phyloP scores from a whole-genome alignment of 371 early-diverging fungal genomes.

The Conidiobolus incongruus region DNA sequence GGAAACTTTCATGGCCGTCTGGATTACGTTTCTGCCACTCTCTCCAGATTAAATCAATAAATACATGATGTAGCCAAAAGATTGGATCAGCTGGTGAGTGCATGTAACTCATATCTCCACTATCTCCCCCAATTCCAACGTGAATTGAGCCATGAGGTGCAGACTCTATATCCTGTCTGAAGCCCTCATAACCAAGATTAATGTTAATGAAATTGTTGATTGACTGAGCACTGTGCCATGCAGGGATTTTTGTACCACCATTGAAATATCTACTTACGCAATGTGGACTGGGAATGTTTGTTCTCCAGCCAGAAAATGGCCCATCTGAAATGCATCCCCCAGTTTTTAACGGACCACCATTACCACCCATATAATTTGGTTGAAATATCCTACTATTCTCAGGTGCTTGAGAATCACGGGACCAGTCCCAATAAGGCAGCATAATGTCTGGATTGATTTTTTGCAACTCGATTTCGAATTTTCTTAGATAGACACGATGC shows the following conservation, averaged over 20 bases:
- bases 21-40: conserved; percentile 12
- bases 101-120: conserved; percentile 13
- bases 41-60: conserved; percentile 24
- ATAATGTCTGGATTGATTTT: conserved; percentile 13
- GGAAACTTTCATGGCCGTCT: background rate
- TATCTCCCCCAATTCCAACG: conserved; percentile 16
- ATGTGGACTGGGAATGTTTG: conserved; percentile 5
- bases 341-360: conserved; percentile 4
- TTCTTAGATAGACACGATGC: conserved; percentile 13
- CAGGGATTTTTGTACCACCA: conserved; percentile 7
- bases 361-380: conserved; percentile 7
- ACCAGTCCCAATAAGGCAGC: conserved; percentile 32
- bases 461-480: conserved; percentile 12
- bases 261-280: conserved; percentile 10
- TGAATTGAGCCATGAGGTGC: conserved; percentile 22
- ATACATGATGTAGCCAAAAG: too few relatives aligned
- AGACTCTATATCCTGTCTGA: conserved; percentile 14
- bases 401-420: conserved; percentile 7
- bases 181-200: conserved; percentile 10
- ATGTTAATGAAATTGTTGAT: conserved; percentile 8
- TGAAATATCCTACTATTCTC: conserved; percentile 5
- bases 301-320: conserved; percentile 3
- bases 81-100: conserved; percentile 17
- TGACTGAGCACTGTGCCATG: conserved; percentile 8
- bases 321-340: conserved; percentile 9